Base-by-base conservation (phyloP, 192 early-diverging fungal genomes). In the Coemansia sp. region DNA sequence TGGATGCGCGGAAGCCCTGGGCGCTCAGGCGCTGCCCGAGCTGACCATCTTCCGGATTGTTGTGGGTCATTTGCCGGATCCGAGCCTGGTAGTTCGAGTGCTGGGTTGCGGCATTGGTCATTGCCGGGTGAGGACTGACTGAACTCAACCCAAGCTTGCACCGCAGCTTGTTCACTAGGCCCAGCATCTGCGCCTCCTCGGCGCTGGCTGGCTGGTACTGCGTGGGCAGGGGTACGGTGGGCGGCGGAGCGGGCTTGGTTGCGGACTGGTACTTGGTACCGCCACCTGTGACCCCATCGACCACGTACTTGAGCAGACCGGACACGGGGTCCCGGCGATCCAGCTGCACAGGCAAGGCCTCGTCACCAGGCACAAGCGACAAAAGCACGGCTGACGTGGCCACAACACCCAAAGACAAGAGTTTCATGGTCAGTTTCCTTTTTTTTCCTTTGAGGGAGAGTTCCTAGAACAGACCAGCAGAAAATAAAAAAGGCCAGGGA, bases 51-150 rank as follows among this genome's bases (percentile, higher is more conserved):
- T 44, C 32, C 38, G 56, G 47, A 25, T 76, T 57, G 19, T 34
- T 49, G 47, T 76, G 74, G 5, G 74, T 76, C 58, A 76, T 66
- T 25, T 42, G 11, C 30, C 47, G 21, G 2, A 54, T 29, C 12
- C 50, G 37, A 16, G 74, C 55, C 59, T 76, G 74, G 57, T 76
- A 76, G 41, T 30, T 26, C 7, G 74, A 76, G 60, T 76, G 74
- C 47, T 69, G 49, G 25, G 47, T 30, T n/a, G 74, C 74, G 8
- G 62, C 57, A 6, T 48, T 35, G 13, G 29, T 66, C 44, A 76
- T 46, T 1, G 55, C 62, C 4, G 54, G 67, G 25, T 64, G 56
- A 19, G 62, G 27, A 0, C 44, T n/a, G 33, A 76, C 46, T 2
- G 57, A 44, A 18, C 38, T 39, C 16, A 66, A 55, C 5, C 59